Evolutionary conservation across 495 filamentous ascomycete genomes (phyloP).

Genomic region (Xylaria venustula): DNA sequence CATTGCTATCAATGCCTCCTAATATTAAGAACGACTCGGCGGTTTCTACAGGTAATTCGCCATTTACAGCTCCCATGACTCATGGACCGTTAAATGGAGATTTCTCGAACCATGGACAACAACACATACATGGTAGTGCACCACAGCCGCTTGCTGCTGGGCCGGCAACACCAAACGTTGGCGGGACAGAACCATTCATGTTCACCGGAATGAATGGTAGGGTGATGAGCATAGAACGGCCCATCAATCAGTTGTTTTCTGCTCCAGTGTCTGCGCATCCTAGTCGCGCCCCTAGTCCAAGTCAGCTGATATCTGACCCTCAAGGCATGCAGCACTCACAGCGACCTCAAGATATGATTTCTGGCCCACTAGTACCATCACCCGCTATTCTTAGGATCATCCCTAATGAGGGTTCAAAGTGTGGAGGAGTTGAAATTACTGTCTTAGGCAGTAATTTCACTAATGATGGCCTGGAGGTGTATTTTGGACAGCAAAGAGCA

Average conservation of each 20-base stretch:
- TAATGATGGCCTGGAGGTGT: constrained; percentile 71
- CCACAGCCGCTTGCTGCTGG: constrained; percentile 53
- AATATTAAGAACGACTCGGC: constrained; percentile 34
- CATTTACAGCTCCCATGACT: constrained; percentile 37
- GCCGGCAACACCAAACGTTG: constrained; percentile 63
- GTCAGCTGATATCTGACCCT: constrained; percentile 44
- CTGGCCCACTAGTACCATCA: constrained; percentile 33
- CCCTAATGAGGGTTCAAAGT: constrained; percentile 74
- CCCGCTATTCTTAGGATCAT: constrained; percentile 75
- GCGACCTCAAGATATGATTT: constrained; percentile 41
- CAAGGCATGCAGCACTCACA: constrained; percentile 39
- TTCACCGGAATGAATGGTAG: constrained; percentile 50
- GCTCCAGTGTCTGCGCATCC: constrained; percentile 64
- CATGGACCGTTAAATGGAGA: constrained; percentile 43
- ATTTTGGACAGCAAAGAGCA: constrained; percentile 78
- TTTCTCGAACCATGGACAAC: constrained; percentile 26
- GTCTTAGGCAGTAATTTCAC: constrained; percentile 77
- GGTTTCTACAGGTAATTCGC: constrained; percentile 38
- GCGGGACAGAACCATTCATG: constrained; percentile 42
- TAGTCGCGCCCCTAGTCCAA: constrained; percentile 52
- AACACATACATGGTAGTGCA: constrained; percentile 22
- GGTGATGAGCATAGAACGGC: constrained; percentile 56
- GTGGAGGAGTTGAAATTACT: constrained; percentile 83
- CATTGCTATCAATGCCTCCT: constrained; percentile 29
- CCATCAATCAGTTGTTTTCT: constrained; percentile 58